Percentiles rank a stretch among this genome's conserved stretches.
These are phyloP conservation scores for Phialophora macrospora DNA, from an alignment of 2,329 filamentous ascomycete genomes.

Conservation along the genomic window DNA sequence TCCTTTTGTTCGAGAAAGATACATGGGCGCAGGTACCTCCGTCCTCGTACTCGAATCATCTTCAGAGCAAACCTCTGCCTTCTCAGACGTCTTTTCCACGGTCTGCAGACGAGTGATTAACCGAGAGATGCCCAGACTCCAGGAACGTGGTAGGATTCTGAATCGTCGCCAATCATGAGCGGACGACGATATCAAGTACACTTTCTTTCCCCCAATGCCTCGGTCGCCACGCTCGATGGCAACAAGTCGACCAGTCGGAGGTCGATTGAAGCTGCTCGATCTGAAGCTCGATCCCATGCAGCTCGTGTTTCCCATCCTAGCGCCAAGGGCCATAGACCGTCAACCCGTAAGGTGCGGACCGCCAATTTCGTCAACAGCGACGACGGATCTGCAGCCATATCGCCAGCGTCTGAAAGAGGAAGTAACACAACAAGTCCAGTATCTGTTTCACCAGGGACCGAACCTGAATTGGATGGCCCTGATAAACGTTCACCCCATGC, in stretches of 20 bases:
- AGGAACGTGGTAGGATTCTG: not conserved
- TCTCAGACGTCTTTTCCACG: too few species aligned
- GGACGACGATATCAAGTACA: slow-evolving; percentile 6
- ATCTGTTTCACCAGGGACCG: not conserved
- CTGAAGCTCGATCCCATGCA: slow-evolving; percentile 14
- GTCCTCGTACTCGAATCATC: not conserved
- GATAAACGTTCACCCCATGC: not conserved
- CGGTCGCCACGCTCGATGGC: not conserved
- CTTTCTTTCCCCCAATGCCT: slow-evolving; percentile 8
- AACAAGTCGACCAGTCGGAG: slow-evolving; percentile 2
- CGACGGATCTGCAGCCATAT: not conserved
- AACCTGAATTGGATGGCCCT: not conserved
- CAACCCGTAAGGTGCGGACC: not conserved
- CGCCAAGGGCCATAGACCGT: not conserved
- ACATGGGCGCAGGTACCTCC: not conserved
- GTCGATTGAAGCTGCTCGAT: not conserved
- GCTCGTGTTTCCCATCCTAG: slow-evolving; percentile 10
- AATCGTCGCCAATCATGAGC: slow-evolving; percentile 6
- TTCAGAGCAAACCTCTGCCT: too few species aligned
- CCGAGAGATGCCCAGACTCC: not conserved
- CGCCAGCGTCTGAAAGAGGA: not conserved
- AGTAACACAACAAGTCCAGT: not conserved
- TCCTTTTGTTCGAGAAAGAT: too few species aligned
- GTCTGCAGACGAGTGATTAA: not conserved
- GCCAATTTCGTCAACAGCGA: not conserved